A percentile compares a stretch with the other conserved stretches of the same genome.
These are phyloP conservation scores for Neofusicoccum ribis DNA, from an alignment of 2,329 filamentous ascomycete genomes.

Conservation along the genomic window DNA sequence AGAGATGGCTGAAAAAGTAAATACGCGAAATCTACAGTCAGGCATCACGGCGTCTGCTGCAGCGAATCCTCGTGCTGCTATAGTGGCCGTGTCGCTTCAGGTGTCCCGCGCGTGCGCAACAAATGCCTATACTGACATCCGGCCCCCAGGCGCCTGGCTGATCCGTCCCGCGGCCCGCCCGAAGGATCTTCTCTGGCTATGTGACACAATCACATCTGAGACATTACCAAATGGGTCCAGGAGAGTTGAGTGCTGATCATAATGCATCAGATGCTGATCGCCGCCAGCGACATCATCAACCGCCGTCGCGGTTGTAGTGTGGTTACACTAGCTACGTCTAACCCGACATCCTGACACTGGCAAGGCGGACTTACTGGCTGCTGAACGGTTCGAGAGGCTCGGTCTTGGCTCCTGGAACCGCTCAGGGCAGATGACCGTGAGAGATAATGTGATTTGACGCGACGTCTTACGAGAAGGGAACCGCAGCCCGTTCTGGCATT, in stretches of 20 bases:
- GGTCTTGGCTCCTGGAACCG: neutral
- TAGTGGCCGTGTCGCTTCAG: neutral
- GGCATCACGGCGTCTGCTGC: neutral
- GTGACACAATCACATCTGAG: conserved; percentile 9
- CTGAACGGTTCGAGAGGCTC: neutral
- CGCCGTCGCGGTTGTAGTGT: neutral
- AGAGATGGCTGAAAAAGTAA: conserved; percentile 3
- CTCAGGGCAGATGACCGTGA: neutral
- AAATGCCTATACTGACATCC: neutral
- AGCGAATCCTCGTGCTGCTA: neutral
- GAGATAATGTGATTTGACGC: neutral
- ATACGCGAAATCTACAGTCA: neutral
- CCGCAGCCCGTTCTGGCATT: conserved; percentile 4
- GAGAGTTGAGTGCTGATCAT: neutral
- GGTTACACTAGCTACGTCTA: neutral
- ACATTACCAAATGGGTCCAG: neutral
- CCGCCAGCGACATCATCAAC: neutral
- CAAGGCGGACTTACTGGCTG: neutral
- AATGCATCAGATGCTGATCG: conserved; percentile 9
- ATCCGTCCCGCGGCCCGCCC: conserved; percentile 1
- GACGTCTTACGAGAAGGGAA: neutral
- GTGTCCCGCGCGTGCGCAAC: neutral
- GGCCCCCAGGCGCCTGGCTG: neutral
- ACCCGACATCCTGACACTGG: neutral
- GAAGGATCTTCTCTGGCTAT: neutral